Conservation (phyloP, 768 basidiomycete genomes). For the Lentinula sp. region DNA sequence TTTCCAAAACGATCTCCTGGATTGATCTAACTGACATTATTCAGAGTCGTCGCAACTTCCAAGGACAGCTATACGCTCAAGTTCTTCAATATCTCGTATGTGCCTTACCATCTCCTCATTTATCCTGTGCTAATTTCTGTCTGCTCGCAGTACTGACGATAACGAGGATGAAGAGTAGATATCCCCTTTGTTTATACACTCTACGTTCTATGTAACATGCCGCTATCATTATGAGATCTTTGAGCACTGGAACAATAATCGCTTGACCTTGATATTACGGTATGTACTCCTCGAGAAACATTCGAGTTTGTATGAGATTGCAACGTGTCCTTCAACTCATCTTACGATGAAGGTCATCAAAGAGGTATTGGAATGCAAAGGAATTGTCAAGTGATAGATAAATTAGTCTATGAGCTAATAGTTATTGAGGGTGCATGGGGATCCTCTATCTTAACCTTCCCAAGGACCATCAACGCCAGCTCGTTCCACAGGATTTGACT, state of each 20-base stretch:
- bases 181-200: neutral
- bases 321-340: too few species aligned
- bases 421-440: neutral
- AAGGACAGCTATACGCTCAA: conserved; percentile 93
- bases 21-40: conserved; percentile 6
- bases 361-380: neutral
- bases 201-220: neutral
- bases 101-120: conserved; percentile 9
- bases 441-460: conserved; percentile 41
- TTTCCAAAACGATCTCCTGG: neutral
- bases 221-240: neutral
- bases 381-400: neutral
- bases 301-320: too few species aligned
- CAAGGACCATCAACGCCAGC: conserved; percentile 55
- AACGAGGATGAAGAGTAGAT: conserved; percentile 29
- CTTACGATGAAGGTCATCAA: too few species aligned
- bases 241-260: neutral
- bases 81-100: conserved; percentile 91
- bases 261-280: too few species aligned
- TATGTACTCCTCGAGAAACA: too few species aligned
- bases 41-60: conserved; percentile 82
- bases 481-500: conserved; percentile 70
- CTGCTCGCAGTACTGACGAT: conserved; percentile 22
- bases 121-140: neutral
- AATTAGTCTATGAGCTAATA: neutral